These are phyloP conservation scores for Tuber melanosporum DNA, from an alignment of 495 filamentous ascomycete species.

Conservation along the genomic window DNA sequence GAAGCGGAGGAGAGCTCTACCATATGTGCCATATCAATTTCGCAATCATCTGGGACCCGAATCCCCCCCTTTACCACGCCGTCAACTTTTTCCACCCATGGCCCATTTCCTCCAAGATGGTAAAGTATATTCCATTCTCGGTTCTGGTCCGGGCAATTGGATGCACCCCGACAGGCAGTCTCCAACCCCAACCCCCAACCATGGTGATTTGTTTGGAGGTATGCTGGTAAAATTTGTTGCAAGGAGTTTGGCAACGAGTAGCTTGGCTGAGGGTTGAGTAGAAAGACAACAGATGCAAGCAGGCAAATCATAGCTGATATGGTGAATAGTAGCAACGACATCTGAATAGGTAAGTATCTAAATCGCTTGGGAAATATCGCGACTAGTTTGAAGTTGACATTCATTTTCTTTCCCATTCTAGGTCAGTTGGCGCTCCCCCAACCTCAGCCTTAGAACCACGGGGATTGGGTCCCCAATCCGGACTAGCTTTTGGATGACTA, in stretches of 20 bases:
- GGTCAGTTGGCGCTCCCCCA: neutral
- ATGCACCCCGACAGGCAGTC: conserved; percentile 13
- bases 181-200: conserved; percentile 22
- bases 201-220: conserved; percentile 32
- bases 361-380: conserved; percentile 28
- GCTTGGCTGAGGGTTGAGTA: conserved; percentile 34
- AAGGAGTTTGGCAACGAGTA: conserved; percentile 35
- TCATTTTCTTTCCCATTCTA: neutral
- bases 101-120: conserved; percentile 56
- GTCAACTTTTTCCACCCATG: conserved; percentile 53
- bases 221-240: conserved; percentile 20
- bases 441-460: neutral
- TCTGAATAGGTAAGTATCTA: conserved; percentile 34
- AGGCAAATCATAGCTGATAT: conserved; percentile 38
- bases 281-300: conserved; percentile 32
- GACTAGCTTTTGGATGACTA: neutral
- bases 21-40: conserved; percentile 56
- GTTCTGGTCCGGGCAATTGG: conserved; percentile 7
- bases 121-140: conserved; percentile 52
- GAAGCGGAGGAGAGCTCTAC: conserved; percentile 40
- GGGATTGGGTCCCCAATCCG: neutral
- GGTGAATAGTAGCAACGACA: conserved; percentile 34
- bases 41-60: conserved; percentile 48
- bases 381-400: conserved; percentile 6
- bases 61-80: conserved; percentile 45